Base-by-base conservation (phyloP, 192 early-diverging fungal genomes). In the Coemansia sp. region DNA sequence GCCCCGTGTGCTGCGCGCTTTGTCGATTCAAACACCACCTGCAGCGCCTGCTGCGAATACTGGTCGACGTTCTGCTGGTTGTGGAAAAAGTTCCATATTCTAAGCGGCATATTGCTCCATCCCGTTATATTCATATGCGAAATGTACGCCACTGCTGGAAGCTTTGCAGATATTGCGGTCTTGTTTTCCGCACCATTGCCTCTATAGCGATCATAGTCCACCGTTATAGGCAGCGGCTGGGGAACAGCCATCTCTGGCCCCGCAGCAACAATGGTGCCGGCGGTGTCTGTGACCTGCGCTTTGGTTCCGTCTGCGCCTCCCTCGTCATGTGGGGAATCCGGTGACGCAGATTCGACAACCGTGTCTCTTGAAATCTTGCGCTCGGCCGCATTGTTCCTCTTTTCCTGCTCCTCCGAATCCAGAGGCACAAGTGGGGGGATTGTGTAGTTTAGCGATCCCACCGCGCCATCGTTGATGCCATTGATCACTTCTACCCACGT, bases 41-140 rank as follows among this genome's bases (percentile, higher is more conserved):
- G 75, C 67, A 83, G 72, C 44, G 81, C 81, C 64, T 83, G 81
- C 13, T 72, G 60, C n/a, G 76, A 67, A 37, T 78, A 83, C 66
- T 32, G 26, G 43, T 83, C 73, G 12, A 78, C 76, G 49, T 83
- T 83, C 73, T 83, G 72, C 69, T 83, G 81, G 62, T 83, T 72
- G 61, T 83, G 72, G 73, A 83, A 83, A n/a, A 83, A 78, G 64
- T 72, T 72, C 72, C 67, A 83, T 38, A 83, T 67, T 56, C 70
- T 70, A 32, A 56, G 69, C 9, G 81, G 76, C 63, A 83, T 52
- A 49, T 65, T 64, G 21, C 72, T 76, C 81, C 81, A 83, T 12
- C 81, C 81, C 3, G 72, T 64, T 18, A 69, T 67, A 56, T 75
- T 78, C 32, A 60, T 59, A 66, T 78, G 81, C 48, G 72, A 64